Evolutionary conservation across 345 rosid genomes (phyloP).

Genomic region (Conringia planisiliqua): DNA sequence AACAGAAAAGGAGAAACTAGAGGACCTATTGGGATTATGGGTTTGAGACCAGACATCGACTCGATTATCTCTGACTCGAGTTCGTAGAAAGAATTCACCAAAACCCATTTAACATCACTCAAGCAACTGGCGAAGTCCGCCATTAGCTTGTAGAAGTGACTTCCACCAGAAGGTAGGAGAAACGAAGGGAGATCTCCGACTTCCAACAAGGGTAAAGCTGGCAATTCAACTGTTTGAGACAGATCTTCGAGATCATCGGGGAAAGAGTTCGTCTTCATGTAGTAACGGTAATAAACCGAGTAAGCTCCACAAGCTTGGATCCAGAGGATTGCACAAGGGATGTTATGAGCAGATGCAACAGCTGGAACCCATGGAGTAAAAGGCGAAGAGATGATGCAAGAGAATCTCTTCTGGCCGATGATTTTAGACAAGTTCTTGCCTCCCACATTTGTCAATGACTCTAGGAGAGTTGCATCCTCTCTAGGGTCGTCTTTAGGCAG

Average conservation of each 20-base stretch:
- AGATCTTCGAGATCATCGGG: slow-evolving; percentile 30
- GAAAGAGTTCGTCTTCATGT: slow-evolving; percentile 31
- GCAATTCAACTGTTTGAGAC: slow-evolving; percentile 28
- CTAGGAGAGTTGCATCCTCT: background rate
- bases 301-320: slow-evolving; percentile 47
- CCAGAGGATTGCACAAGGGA: slow-evolving; percentile 59
- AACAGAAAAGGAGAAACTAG: slow-evolving; percentile 46
- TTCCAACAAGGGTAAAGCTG: slow-evolving; percentile 40
- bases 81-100: slow-evolving; percentile 48
- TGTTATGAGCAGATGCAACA: slow-evolving; percentile 36
- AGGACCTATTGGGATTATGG: slow-evolving; percentile 52
- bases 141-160: background rate
- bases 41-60: slow-evolving; percentile 27
- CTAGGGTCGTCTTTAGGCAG: slow-evolving; percentile 35
- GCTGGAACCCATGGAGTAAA: slow-evolving; percentile 54
- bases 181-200: slow-evolving; percentile 51
- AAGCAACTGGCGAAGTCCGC: slow-evolving; percentile 31
- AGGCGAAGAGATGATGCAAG: slow-evolving; percentile 40
- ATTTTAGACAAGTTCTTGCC: slow-evolving; percentile 36
- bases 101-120: slow-evolving; percentile 47
- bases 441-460: slow-evolving; percentile 34
- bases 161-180: slow-evolving; percentile 31
- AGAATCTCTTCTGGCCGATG: slow-evolving; percentile 21
- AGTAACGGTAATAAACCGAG: slow-evolving; percentile 47
- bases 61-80: slow-evolving; percentile 42